Evolutionary conservation across 1,139 yeast genomes (phyloP).

Genomic region (Arxiozyma heterogenica): DNA sequence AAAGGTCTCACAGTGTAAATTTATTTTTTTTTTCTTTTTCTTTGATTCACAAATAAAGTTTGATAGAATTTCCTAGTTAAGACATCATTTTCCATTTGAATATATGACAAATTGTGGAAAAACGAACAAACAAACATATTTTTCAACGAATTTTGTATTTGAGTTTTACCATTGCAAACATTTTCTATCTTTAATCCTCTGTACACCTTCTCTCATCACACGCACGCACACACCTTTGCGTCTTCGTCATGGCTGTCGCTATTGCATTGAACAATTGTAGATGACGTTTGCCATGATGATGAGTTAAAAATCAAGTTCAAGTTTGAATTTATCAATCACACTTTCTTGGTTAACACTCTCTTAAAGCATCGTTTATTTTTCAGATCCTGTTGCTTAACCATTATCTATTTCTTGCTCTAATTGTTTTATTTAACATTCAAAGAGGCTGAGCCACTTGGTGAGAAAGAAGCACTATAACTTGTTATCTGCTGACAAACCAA

Average conservation of each 20-base stretch:
- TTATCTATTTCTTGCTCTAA: neutral
- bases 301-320: too few relatives aligned
- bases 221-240: neutral
- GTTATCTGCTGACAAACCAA: conserved; percentile 39
- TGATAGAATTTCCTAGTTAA: neutral
- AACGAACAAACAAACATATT: too few relatives aligned
- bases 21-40: too few relatives aligned
- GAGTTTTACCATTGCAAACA: neutral
- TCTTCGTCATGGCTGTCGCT: neutral
- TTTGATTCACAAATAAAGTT: too few relatives aligned
- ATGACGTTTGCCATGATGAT: too few relatives aligned
- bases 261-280: neutral
- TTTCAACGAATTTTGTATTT: too few relatives aligned
- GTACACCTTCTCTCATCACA: neutral
- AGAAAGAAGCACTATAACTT: conserved; percentile 31
- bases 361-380: too few relatives aligned
- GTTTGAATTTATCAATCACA: too few relatives aligned
- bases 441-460: conserved; percentile 20
- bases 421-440: too few relatives aligned
- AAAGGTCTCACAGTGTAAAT: neutral
- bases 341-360: too few relatives aligned
- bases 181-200: neutral
- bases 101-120: neutral
- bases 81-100: neutral
- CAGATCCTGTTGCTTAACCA: too few relatives aligned